phyloP scores from a whole-genome alignment of 2,329 filamentous ascomycete species.

The Penicillium sp. region DNA sequence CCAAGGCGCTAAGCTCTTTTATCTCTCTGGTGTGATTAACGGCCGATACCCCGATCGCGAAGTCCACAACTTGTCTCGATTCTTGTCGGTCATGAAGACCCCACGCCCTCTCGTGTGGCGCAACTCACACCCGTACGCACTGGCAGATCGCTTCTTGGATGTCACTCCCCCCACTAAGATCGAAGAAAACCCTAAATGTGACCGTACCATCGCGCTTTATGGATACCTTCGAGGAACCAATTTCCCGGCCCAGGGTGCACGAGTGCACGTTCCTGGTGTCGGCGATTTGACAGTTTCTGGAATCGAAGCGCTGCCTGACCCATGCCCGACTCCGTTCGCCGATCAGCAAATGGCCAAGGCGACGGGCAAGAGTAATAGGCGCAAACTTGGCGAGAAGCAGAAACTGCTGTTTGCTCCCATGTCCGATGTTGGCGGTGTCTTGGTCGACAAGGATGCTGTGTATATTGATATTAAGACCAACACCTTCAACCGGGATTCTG shows the following conservation, averaged over 20 bases:
- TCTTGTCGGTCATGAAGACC: conserved; percentile 98
- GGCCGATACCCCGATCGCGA: conserved; percentile 95
- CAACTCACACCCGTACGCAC: conserved; percentile 88
- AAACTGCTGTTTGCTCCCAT: conserved; percentile 95
- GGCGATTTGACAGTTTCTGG: conserved; percentile 79
- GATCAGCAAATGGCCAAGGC: conserved; percentile 80
- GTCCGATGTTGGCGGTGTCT: conserved; percentile 92
- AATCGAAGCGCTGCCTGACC: conserved; percentile 86
- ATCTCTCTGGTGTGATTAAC: conserved; percentile 92
- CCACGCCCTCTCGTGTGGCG: conserved; percentile 93
- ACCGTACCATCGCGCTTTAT: conserved; percentile 83
- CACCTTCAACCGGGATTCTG: conserved; percentile 64
- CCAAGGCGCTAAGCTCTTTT: conserved; percentile 94
- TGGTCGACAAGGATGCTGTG: conserved; percentile 95
- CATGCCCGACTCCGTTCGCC: conserved; percentile 88
- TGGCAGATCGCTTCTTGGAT: conserved; percentile 92
- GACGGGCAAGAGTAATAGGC: conserved; percentile 72
- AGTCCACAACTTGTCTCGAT: conserved; percentile 89
- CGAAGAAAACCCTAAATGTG: conserved; percentile 81
- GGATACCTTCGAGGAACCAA: conserved; percentile 94
- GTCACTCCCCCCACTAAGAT: conserved; percentile 89
- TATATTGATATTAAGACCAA: conserved; percentile 71
- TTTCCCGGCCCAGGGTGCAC: conserved; percentile 76
- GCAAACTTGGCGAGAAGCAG: conserved; percentile 88
- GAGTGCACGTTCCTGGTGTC: conserved; percentile 86